Evolutionary conservation across 2,329 filamentous ascomycete species (phyloP).

Genomic region (Botrytis fragariae): DNA sequence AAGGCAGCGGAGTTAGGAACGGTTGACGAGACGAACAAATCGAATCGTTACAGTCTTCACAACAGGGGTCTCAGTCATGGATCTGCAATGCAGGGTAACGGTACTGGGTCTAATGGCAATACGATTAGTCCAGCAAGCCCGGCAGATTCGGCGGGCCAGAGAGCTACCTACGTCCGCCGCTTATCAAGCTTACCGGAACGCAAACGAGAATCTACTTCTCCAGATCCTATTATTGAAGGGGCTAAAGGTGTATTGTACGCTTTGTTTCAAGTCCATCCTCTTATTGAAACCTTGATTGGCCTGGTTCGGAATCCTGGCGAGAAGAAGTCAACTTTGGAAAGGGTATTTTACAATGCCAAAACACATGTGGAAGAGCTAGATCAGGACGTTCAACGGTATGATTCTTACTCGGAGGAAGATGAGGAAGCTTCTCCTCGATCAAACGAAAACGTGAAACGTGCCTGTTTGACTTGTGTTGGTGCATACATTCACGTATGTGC

Average conservation of each 20-base stretch:
- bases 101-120: conserved; percentile 32
- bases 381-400: conserved; percentile 62
- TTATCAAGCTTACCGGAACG: conserved; percentile 62
- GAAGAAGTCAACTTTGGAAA: conserved; percentile 62
- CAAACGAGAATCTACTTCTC: conserved; percentile 58
- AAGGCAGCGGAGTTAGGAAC: conserved; percentile 60
- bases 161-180: conserved; percentile 60
- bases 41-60: conserved; percentile 60
- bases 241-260: conserved; percentile 66
- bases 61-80: conserved; percentile 65
- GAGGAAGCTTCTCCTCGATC: conserved; percentile 49
- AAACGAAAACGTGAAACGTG: conserved; percentile 62
- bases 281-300: conserved; percentile 63
- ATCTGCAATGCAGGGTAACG: conserved; percentile 60
- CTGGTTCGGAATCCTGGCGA: conserved; percentile 59
- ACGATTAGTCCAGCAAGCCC: conserved; percentile 56
- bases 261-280: conserved; percentile 65
- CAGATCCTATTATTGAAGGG: conserved; percentile 61
- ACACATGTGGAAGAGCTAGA: conserved; percentile 65
- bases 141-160: conserved; percentile 55
- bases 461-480: conserved; percentile 61
- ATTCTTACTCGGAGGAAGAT: conserved; percentile 50
- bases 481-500: conserved; percentile 66
- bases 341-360: conserved; percentile 66
- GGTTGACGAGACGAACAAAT: conserved; percentile 56